phyloP scores from a whole-genome alignment of 1,284 basidiomycete genomes.

The Chondrostereum purpureum region DNA sequence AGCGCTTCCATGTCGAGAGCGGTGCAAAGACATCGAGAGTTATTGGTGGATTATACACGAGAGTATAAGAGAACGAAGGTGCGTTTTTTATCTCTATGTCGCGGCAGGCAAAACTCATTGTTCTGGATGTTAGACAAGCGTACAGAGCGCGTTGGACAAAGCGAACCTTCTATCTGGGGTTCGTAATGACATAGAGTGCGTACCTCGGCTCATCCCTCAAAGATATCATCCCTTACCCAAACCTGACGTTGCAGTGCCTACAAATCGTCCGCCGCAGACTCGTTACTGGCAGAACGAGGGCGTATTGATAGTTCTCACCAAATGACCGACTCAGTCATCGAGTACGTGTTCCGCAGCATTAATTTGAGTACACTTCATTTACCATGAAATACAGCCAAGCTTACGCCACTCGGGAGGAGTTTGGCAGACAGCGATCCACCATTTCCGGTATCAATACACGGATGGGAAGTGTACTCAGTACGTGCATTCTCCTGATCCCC shows the following conservation, averaged over 20 bases:
- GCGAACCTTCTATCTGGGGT: slow-evolving; percentile 88
- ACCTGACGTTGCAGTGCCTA: slow-evolving; percentile 66
- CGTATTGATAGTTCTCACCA: slow-evolving; percentile 88
- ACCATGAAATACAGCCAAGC: slow-evolving; percentile 67
- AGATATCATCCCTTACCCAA: slow-evolving; percentile 3
- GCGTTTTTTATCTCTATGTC: background rate
- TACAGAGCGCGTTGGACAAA: slow-evolving; percentile 81
- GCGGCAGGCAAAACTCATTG: too few relatives aligned
- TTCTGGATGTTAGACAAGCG: slow-evolving; percentile 59
- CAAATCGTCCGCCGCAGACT: slow-evolving; percentile 84
- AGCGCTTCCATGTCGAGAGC: slow-evolving; percentile 84
- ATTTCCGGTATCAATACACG: slow-evolving; percentile 76
- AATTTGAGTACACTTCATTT: slow-evolving; percentile 7
- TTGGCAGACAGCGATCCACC: slow-evolving; percentile 75
- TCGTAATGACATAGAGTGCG: slow-evolving; percentile 90
- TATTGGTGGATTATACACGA: slow-evolving; percentile 81
- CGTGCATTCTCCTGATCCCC: too few relatives aligned
- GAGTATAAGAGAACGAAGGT: slow-evolving; percentile 85
- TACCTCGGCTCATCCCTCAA: slow-evolving; percentile 11
- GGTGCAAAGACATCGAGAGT: slow-evolving; percentile 85
- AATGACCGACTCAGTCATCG: slow-evolving; percentile 91
- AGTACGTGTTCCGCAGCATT: slow-evolving; percentile 44
- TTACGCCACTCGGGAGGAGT: slow-evolving; percentile 94
- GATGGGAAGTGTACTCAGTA: slow-evolving; percentile 80
- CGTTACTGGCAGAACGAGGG: slow-evolving; percentile 81